Evolutionary conservation across 257 asterid species (phyloP), one percentile per base, ranked within the genome.

Genomic region (Jaltomata sinuosa): DNA sequence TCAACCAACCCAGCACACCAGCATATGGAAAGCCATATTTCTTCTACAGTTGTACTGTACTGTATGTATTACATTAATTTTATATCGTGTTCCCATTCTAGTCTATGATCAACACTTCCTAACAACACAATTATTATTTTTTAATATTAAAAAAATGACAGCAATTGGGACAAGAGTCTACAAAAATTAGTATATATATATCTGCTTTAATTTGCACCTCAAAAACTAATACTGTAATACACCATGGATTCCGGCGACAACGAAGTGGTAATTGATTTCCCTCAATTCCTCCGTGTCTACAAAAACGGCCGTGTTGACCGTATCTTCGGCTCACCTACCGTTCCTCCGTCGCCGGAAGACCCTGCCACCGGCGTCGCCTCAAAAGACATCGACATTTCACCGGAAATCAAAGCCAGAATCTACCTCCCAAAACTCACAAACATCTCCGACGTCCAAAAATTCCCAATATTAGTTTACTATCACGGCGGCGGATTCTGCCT

Each of bases 301-400:
- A 87, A 74, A 74, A 86, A 84, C 19, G 90, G 92, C 59, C 79
- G 72, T 0, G 89, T 89, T 1, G 90, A 89, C 8, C 74, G 90
- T 34, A 7, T 87, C 32, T 61, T 52, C 11, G 83, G 49, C 22
- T 54, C 86, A 21, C 89, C 89, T 4, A 18, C 1, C 25, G 87
- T 89, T 47, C 86, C 90, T 0, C 85, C 90, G 1, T 78, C 87
- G 0, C 83, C 55, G 6, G 79, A 83, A 21, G 87, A 87, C 21
- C 78, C 88, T 8, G 8, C 22, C 52, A 82, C 84, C 12, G 84
- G 85, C 11, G 92, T 89, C 5, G 50, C 87, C 55, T 87, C 90
- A 11, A 87, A 87, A 40, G 90, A 89, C 79, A 40, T 84, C 67
- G 32, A 83, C 25, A 89, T 89, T 52, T 86, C 87, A 9, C 82